Base-by-base conservation (phyloP, 345 rosid genomes). In the Populus deltoides region DNA sequence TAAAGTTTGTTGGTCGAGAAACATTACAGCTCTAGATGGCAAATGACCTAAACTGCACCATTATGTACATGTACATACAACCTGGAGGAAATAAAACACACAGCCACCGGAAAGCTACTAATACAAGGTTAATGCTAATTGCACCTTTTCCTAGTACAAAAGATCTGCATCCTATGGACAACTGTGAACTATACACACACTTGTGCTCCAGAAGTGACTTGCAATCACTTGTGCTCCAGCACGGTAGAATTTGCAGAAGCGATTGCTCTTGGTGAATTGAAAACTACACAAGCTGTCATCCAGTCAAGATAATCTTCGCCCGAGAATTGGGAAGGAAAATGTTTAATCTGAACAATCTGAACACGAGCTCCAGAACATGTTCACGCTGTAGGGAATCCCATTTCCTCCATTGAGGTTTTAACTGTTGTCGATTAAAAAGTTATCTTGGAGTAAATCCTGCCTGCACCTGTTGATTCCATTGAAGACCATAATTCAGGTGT, bases 381-480 rank as follows among this genome's bases (percentile, higher is more conserved):
- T 65, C 43, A 67, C 1, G 13, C 33, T 8, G 43, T 43, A 27
- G 35, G 63, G 25, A 31, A 18, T 73, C 68, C 51, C 27, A 55
- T 35, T n/a, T 17, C 38, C 66, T 72, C 62, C 12, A 8, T 3
- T 43, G 7, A 36, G 16, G 33, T 8, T 6, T 55, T 13, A 29
- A 35, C 8, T 22, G 57, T 74, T 41, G 49, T n/a, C 33, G 25
- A 31, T 7, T 29, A 31, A 7, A 20, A 41, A n/a, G 36, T 22
- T 61, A 75, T 68, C 69, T 77, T 70, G 68, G 43, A 27, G 38
- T 49, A 4, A 63, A 41, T 68, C 74, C 67, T 27, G 71, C 27
- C 57, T 70, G 74, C 51, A 69, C 70, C 79, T 70, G 79, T 39
- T 68, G 74, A 38, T 57, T 73, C 74, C 27, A 75, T 24, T 36